Percentiles rank a stretch among this genome's conserved stretches.
Evolutionary conservation across 257 asterid genomes (phyloP).

Genomic region (Perilla frutescens): DNA sequence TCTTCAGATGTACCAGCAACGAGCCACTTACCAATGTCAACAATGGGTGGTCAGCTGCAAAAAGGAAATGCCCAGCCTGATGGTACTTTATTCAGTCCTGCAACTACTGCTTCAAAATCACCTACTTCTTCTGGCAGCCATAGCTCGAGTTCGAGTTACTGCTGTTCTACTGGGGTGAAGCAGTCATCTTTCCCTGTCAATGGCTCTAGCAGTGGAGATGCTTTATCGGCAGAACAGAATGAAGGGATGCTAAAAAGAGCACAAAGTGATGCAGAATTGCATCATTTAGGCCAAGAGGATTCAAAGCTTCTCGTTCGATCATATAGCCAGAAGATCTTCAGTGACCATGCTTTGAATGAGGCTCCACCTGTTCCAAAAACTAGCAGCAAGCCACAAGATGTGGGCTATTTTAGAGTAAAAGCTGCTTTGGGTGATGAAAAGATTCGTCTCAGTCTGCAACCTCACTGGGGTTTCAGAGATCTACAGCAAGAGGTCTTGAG

Average conservation of each 20-base stretch:
- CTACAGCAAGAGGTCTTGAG: constrained; percentile 57
- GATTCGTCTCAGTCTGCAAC: constrained; percentile 67
- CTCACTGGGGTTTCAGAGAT: constrained; percentile 61
- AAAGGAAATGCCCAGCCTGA: constrained; percentile 42
- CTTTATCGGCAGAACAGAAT: constrained; percentile 44
- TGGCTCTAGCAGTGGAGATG: constrained; percentile 47
- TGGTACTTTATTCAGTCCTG: constrained; percentile 49
- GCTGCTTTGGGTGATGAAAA: constrained; percentile 76
- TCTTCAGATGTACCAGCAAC: constrained; percentile 54
- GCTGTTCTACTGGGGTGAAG: constrained; percentile 60
- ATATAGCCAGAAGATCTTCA: constrained; percentile 58
- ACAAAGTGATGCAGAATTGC: constrained; percentile 57
- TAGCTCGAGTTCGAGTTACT: constrained; percentile 71
- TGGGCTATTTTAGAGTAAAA: constrained; percentile 55
- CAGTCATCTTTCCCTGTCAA: constrained; percentile 45
- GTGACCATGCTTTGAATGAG: constrained; percentile 44
- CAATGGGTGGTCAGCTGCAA: constrained; percentile 37
- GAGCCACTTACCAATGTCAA: constrained; percentile 36
- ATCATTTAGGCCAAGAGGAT: constrained; percentile 53
- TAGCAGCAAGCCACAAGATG: constrained; percentile 37
- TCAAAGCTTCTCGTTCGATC: constrained; percentile 60
- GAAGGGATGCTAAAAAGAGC: constrained; percentile 48
- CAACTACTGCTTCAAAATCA: constrained; percentile 48
- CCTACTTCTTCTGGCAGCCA: constrained; percentile 70
- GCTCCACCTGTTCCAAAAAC: constrained; percentile 47